phyloP scores from a whole-genome alignment of 148 eudicot species.

The Polygonum maritimum region DNA sequence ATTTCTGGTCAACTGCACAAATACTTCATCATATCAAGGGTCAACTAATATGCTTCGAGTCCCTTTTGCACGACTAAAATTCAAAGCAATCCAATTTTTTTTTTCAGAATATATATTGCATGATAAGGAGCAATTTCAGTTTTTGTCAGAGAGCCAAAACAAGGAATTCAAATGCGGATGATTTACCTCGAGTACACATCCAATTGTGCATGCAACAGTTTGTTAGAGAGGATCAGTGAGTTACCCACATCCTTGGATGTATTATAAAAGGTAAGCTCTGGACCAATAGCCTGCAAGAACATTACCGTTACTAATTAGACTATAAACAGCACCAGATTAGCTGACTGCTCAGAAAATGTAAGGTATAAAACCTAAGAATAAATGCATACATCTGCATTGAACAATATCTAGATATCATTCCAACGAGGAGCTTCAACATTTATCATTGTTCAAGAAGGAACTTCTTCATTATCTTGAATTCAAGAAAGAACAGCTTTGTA shows the following conservation, averaged over 20 bases:
- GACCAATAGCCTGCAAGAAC: conserved; percentile 75
- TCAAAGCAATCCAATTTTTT: neutral
- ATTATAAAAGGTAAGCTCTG: conserved; percentile 91
- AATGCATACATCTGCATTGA: neutral
- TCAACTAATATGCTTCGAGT: neutral
- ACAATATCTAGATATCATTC: neutral
- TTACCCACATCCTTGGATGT: conserved; percentile 62
- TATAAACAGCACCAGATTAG: neutral
- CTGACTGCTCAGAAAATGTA: neutral
- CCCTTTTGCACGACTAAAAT: neutral
- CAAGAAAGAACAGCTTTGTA: neutral
- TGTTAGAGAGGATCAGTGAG: conserved; percentile 57
- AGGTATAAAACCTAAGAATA: neutral
- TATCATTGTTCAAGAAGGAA: no score
- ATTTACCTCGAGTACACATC: conserved; percentile 81
- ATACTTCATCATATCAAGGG: neutral
- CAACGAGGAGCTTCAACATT: neutral
- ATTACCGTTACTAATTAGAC: neutral
- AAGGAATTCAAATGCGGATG: neutral
- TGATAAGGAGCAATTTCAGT: neutral
- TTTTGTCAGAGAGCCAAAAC: neutral
- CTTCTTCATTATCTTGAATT: neutral
- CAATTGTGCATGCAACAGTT: conserved; percentile 79
- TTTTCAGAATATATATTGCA: neutral
- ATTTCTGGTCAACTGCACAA: neutral